These are phyloP conservation scores for Starmera quercuum DNA, from an alignment of 805 yeast genomes.

Conservation along the genomic window DNA sequence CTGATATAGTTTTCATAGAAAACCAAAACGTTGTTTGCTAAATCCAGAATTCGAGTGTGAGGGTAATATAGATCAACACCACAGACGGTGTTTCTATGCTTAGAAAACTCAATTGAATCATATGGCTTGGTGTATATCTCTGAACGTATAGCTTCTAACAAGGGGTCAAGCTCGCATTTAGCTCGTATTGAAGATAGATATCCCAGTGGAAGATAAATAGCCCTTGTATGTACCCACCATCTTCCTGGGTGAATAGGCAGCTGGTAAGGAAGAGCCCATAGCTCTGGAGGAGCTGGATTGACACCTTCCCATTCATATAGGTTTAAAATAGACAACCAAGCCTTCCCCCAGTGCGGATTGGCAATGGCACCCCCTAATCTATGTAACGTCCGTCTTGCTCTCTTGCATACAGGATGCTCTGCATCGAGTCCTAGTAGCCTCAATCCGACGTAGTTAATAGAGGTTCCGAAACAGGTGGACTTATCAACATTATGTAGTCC, in stretches of 20 bases:
- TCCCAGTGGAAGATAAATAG: constrained; percentile 81
- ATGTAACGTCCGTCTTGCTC: constrained; percentile 65
- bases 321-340: constrained; percentile 76
- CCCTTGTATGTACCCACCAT: constrained; percentile 99
- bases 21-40: constrained; percentile 51
- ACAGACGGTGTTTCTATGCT: constrained; percentile 77
- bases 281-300: constrained; percentile 95
- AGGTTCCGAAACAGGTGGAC: constrained; percentile 92
- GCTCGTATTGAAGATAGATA: constrained; percentile 57
- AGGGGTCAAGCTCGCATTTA: constrained; percentile 52
- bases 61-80: constrained; percentile 94
- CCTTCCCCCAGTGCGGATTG: constrained; percentile 96
- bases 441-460: constrained; percentile 75
- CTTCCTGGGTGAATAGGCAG: constrained; percentile 87
- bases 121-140: constrained; percentile 73
- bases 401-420: constrained; percentile 68
- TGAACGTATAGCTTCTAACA: constrained; percentile 55
- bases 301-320: constrained; percentile 94
- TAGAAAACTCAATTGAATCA: constrained; percentile 56
- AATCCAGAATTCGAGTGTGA: constrained; percentile 61
- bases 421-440: constrained; percentile 71
- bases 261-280: constrained; percentile 79
- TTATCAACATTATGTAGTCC: constrained; percentile 91
- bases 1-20: constrained; percentile 65
- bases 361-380: constrained; percentile 85